Evolutionary conservation across 768 basidiomycete genomes (phyloP), one percentile per base, ranked within the genome.

Genomic region (Obba rivulosa): DNA sequence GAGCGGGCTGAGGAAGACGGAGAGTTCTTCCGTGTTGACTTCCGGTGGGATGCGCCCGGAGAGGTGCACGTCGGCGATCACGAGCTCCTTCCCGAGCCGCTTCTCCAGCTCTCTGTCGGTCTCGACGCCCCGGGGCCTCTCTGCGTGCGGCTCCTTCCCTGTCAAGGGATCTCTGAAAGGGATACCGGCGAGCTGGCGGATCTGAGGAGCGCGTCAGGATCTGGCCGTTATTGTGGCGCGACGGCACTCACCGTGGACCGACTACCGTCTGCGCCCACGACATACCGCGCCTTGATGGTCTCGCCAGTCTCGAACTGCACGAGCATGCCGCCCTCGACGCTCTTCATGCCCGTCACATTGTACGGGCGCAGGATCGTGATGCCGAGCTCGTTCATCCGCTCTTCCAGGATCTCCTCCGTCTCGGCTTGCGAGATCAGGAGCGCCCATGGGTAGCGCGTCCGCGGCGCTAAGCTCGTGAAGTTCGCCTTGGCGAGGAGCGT

Each of bases 191-290:
- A 31, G 13, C 13, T 31, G 57, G 41, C 78, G 76, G 23, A 79
- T 57, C 78, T 80, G 40, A n/a, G 40, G 28, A 18, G 23, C 28
- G 7, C 5, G 28, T 17, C 7, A 31, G 28, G 28, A 13, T 13
- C 13, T 31, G 28, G 16, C n/a, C 41, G 4, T 18, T 31, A 13
- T 31, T 7, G 13, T 31, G 5, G 28, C 42, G 8, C 28, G 28
- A 31, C n/a, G n/a, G 11, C 52, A 57, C 67, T 43, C 54, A 78
- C 78, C 28, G 58, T 54, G 0, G 77, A 80, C 48, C 58, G 67
- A 2, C 75, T 62, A 3, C 79, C 78, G 55, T 81, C 78, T 7
- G 78, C 76, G 18, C 74, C 78, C 24, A 79, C 53, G 4, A 79
- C 70, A 57, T 76, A 78, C 28, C 66, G 68, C 11, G 77, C 59